Evolutionary conservation across 257 asterid species (phyloP).

Genomic region (Dorcoceras hygrometricum): DNA sequence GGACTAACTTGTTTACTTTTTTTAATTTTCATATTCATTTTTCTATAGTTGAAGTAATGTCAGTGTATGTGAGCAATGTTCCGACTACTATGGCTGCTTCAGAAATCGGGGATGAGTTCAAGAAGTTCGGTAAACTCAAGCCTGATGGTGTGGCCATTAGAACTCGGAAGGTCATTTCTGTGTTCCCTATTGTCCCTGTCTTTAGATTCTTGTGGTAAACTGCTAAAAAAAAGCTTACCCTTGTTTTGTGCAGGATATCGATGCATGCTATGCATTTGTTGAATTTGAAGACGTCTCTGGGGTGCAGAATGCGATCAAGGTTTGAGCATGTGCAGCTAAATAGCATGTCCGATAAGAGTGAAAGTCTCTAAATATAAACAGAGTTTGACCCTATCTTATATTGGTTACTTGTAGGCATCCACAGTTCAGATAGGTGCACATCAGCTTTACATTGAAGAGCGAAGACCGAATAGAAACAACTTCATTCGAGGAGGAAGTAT

Average conservation of each 20-base stretch:
- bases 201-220: conserved; percentile 1
- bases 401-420: conserved; percentile 61
- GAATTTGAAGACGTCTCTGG: conserved; percentile 87
- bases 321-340: conserved; percentile 29
- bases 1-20: conserved; percentile 10
- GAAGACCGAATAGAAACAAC: conserved; percentile 79
- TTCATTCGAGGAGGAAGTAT: conserved; percentile 77
- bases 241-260: conserved; percentile 68
- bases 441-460: conserved; percentile 87
- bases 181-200: conserved; percentile 9
- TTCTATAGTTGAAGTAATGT: conserved; percentile 72
- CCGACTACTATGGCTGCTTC: conserved; percentile 87
- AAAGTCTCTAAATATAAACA: background rate
- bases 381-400: conserved; percentile 3
- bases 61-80: conserved; percentile 91
- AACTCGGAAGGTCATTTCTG: conserved; percentile 79
- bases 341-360: background rate
- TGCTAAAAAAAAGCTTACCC: conserved; percentile 16
- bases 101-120: conserved; percentile 90
- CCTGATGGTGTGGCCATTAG: conserved; percentile 96
- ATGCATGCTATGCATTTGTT: conserved; percentile 92
- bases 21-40: conserved; percentile 10
- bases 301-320: conserved; percentile 97
- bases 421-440: conserved; percentile 67
- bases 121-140: conserved; percentile 79